Percentiles rank a stretch among this genome's conserved stretches.
Conservation (phyloP, 148 eudicot genomes). For the Beta vulgaris region DNA sequence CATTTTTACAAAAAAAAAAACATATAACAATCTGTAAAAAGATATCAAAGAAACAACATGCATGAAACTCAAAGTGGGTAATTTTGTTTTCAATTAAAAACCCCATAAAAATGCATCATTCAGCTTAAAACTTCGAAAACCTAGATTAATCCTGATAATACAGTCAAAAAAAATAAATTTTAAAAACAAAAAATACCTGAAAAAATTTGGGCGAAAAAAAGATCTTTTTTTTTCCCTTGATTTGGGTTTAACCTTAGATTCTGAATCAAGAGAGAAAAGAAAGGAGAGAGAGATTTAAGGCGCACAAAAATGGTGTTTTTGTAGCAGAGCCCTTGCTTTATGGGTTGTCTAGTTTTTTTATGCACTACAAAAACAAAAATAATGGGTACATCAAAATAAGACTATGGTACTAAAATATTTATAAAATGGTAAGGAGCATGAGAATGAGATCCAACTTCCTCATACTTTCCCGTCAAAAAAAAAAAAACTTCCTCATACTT, state of each 20-base stretch:
- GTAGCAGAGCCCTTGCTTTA: slow-evolving; percentile 21
- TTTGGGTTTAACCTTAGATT: slow-evolving; percentile 18
- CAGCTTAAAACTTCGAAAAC: not conserved
- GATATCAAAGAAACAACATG: not conserved
- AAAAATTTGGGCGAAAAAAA: not conserved
- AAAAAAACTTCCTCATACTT: not conserved
- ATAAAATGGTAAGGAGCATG: not conserved
- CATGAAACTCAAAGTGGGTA: slow-evolving; percentile 16
- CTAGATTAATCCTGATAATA: not conserved
- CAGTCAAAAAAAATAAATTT: not conserved
- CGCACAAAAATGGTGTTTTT: slow-evolving; percentile 27
- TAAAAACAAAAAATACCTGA: slow-evolving; percentile 15
- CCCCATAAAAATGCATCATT: not conserved
- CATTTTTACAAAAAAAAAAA: no score
- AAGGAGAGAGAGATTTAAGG: slow-evolving; percentile 28
- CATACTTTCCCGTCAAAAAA: no score
- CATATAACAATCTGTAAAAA: not conserved
- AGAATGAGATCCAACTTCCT: slow-evolving; percentile 14
- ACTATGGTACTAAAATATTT: not conserved
- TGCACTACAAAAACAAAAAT: not conserved
- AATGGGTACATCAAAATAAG: not conserved
- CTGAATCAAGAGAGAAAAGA: not conserved
- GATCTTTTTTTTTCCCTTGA: not conserved
- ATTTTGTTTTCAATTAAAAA: not conserved
- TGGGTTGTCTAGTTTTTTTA: not conserved